phyloP scores from a whole-genome alignment of 768 basidiomycete species.

The Russula sp. region DNA sequence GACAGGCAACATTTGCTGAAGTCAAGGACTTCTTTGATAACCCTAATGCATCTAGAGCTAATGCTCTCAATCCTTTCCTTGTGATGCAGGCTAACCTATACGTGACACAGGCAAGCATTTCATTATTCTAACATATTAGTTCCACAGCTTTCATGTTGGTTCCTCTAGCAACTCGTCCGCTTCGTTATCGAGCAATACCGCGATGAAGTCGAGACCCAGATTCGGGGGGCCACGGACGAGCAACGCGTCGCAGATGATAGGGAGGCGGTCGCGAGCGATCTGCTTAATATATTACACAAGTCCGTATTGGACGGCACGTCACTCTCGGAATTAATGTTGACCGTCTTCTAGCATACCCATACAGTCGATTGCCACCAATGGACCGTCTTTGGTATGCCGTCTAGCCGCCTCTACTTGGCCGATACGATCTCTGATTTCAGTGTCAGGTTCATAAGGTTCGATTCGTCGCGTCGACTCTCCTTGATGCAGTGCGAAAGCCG shows the following conservation, averaged over 20 bases:
- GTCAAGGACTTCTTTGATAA: slow-evolving; percentile 91
- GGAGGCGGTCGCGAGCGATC: slow-evolving; percentile 82
- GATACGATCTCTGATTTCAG: slow-evolving; percentile 3
- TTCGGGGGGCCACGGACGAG: slow-evolving; percentile 65
- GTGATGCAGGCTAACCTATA: slow-evolving; percentile 92
- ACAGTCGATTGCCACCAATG: slow-evolving; percentile 87
- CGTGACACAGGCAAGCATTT: slow-evolving; percentile 75
- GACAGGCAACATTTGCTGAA: slow-evolving; percentile 81
- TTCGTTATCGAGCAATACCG: slow-evolving; percentile 92
- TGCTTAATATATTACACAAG: slow-evolving; percentile 84
- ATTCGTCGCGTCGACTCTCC: slow-evolving; percentile 85
- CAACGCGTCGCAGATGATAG: slow-evolving; percentile 65
- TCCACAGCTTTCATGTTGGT: slow-evolving; percentile 11
- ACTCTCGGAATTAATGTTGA: slow-evolving; percentile 11
- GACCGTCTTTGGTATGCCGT: slow-evolving; percentile 64
- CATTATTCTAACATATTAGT: slow-evolving; percentile 2
- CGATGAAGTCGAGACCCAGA: slow-evolving; percentile 71
- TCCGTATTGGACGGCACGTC: slow-evolving; percentile 34
- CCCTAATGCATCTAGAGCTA: slow-evolving; percentile 79
- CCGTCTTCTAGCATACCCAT: slow-evolving; percentile 69
- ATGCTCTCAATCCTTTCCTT: slow-evolving; percentile 84
- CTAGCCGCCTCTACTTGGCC: slow-evolving; percentile 5
- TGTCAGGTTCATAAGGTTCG: slow-evolving; percentile 84
- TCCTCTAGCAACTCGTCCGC: slow-evolving; percentile 79
- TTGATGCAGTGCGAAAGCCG: slow-evolving; percentile 80